Base-by-base conservation (phyloP, 805 yeast genomes). In the Zygosaccharomyces bailii region DNA sequence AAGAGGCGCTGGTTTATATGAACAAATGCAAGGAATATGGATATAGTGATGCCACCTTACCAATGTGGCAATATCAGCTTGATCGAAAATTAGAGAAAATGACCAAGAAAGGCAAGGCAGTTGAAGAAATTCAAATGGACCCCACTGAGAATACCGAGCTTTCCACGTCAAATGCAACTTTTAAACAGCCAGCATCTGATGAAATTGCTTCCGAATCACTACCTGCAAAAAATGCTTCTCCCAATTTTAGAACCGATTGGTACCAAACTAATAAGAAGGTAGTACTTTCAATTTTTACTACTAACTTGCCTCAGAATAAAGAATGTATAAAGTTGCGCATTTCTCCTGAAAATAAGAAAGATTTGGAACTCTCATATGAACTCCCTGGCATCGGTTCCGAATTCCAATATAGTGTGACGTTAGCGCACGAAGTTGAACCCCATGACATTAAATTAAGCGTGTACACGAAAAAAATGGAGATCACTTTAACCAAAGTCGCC, bases 391-490 rank as follows among this genome's bases (percentile, higher is more conserved):
- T 69, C 1, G 70, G 72, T 4, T 70, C 84, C 1, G 82, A 78
- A 49, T 86, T 82, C 62, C 71, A 68, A 47, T 86, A 79, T 54
- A 63, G 66, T 37, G 78, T 77, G 7, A 80, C 78, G 1, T 66
- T 86, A 27, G 74, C 60, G 42, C 75, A 70, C 10, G 67, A 63
- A 16, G 79, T 91, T 21, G 74, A 66, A 20, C 68, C 80, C 1
- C 60, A 57, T 0, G 51, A 65, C 16, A 74, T 82, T 1, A 56
- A 68, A 0, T 77, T 63, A 53, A 72, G 68, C 9, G 75, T 89
- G 2, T 80, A 77, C 55, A 69, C 82, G 1, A 84, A 93, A 16
- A 91, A 91, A 56, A 53, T 91, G 2, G 97, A 91, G 62, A 59
- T 89, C 6, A 61, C 61, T n/a, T 65, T 90, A 32, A 58, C 36